Evolutionary conservation across 331 rosid genomes (phyloP).

Genomic region (Arachis monticola): DNA sequence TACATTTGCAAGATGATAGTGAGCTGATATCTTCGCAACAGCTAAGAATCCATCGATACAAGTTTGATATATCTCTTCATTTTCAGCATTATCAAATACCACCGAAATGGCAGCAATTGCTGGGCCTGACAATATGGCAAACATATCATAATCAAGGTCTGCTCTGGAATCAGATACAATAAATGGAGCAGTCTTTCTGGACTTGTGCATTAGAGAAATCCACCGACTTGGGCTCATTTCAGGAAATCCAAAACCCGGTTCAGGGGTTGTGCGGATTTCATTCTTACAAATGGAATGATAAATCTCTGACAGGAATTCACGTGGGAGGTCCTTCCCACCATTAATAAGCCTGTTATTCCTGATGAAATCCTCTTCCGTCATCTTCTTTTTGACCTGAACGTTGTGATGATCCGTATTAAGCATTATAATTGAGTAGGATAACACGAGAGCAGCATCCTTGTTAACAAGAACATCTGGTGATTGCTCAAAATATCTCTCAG

Average conservation of each 20-base stretch:
- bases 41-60: constrained; percentile 87
- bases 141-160: constrained; percentile 84
- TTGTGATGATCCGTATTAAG: constrained; percentile 94
- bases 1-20: constrained; percentile 87
- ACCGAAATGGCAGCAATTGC: constrained; percentile 91
- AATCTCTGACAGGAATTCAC: constrained; percentile 73
- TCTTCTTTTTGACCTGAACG: constrained; percentile 85
- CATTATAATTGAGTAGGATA: constrained; percentile 80
- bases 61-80: constrained; percentile 76
- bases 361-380: constrained; percentile 92
- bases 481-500: constrained; percentile 90
- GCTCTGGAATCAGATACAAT: constrained; percentile 75
- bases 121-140: constrained; percentile 83
- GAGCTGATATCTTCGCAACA: constrained; percentile 81
- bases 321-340: constrained; percentile 82
- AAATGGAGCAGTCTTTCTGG: constrained; percentile 72
- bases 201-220: constrained; percentile 83
- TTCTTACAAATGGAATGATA: constrained; percentile 83
- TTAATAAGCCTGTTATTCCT: constrained; percentile 80
- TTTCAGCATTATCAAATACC: constrained; percentile 85
- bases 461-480: constrained; percentile 76
- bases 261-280: constrained; percentile 86
- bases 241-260: constrained; percentile 83
- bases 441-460: constrained; percentile 89
- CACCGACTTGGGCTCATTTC: constrained; percentile 90